A percentile compares a stretch with the other conserved stretches of the same genome.
These are phyloP conservation scores for Adansonia digitata DNA, from an alignment of 345 rosid species.

Conservation along the genomic window DNA sequence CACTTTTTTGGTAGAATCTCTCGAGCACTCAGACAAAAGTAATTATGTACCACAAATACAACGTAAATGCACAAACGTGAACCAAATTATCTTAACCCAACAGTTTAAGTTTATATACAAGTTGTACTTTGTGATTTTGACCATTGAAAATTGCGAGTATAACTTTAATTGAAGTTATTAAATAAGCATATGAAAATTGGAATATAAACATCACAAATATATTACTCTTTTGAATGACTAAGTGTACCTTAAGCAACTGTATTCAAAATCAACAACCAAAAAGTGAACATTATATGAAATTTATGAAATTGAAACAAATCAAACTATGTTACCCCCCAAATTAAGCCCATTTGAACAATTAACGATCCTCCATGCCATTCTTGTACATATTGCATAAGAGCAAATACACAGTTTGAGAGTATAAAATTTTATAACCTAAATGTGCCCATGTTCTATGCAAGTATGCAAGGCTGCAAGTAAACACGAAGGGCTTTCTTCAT, in stretches of 20 bases:
- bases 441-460: background rate
- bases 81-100: too few species aligned
- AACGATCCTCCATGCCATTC: background rate
- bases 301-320: constrained; percentile 1
- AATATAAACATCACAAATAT: constrained; percentile 18
- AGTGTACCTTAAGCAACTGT: constrained; percentile 1
- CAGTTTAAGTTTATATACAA: too few species aligned
- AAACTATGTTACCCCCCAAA: constrained; percentile 15
- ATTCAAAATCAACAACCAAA: constrained; percentile 18
- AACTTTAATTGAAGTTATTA: constrained; percentile 16
- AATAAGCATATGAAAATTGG: constrained; percentile 18
- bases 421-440: background rate
- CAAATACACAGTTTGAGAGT: background rate
- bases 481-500: constrained; percentile 82
- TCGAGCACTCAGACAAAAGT: background rate
- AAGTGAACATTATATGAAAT: constrained; percentile 19
- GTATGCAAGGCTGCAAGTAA: constrained; percentile 62
- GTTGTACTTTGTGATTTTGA: too few species aligned
- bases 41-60: background rate
- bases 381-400: background rate
- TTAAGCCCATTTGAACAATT: background rate
- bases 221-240: constrained; percentile 5
- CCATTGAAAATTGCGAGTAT: background rate
- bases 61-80: background rate
- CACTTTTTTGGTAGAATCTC: too few species aligned